Conservation (phyloP, 2,329 filamentous ascomycete genomes). For the Dendryphion nanum region DNA sequence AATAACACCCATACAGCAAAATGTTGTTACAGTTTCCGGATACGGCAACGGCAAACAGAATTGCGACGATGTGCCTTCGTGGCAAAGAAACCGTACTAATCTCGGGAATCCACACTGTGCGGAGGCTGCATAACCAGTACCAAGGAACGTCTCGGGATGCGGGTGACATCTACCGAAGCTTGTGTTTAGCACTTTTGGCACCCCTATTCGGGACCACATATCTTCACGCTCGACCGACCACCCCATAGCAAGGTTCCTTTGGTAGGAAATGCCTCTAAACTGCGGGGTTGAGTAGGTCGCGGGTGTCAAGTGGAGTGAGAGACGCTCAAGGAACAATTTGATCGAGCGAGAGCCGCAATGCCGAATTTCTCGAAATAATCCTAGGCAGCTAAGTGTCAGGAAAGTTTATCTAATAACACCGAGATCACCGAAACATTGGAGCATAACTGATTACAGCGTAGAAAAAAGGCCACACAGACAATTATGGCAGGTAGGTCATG, state of each 20-base stretch:
- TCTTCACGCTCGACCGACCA: no score
- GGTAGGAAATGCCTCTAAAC: no score
- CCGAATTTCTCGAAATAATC: no score
- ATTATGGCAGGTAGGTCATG: neutral
- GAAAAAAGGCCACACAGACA: neutral
- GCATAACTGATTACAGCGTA: no score
- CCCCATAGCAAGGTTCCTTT: no score
- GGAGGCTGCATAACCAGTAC: neutral
- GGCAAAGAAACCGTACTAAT: neutral
- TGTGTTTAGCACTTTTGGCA: neutral
- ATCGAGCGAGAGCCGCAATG: no score
- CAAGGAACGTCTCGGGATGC: neutral
- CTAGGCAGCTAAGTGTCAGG: no score
- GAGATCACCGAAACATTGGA: no score
- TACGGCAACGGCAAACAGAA: neutral
- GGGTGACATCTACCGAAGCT: neutral
- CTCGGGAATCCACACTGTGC: neutral
- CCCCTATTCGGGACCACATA: neutral
- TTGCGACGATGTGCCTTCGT: neutral
- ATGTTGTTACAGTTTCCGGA: no score
- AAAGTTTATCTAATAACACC: no score
- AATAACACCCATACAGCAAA: no score
- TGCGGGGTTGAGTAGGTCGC: neutral
- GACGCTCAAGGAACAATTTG: no score
- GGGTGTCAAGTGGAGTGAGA: neutral